phyloP scores from a whole-genome alignment of 345 rosid species.

The Eucalyptus cloeziana region DNA sequence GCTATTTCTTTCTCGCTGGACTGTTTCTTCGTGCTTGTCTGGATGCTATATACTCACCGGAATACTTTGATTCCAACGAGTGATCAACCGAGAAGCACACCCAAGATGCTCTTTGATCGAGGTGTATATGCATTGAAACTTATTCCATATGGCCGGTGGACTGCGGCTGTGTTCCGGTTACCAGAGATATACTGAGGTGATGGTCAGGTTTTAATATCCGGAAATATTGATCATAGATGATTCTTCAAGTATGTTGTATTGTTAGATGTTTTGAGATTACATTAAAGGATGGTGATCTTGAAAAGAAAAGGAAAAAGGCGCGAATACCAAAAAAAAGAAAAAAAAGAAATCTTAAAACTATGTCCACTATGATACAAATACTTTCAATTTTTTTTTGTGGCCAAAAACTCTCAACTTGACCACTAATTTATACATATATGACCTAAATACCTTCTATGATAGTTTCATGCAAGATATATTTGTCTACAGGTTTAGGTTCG shows the following conservation, averaged over 20 bases:
- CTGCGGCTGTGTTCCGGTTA: neutral
- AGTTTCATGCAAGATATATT: accelerated
- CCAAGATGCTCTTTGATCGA: neutral
- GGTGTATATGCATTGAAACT: neutral
- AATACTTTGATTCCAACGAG: neutral
- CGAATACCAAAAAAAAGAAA: accelerated
- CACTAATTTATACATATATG: no score
- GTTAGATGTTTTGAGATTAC: neutral
- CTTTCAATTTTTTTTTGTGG: no score
- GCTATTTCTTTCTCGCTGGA: neutral
- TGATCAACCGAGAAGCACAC: neutral
- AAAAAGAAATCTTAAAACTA: no score
- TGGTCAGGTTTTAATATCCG: neutral
- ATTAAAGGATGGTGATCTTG: neutral
- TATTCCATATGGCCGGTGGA: neutral
- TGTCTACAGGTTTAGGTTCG: no score
- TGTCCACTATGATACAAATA: neutral
- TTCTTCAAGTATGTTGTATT: neutral
- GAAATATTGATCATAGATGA: neutral
- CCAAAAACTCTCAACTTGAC: neutral
- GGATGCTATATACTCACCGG: neutral
- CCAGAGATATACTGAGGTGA: neutral
- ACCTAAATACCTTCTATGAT: no score
- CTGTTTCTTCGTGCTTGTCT: neutral
- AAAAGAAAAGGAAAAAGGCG: neutral